Evolutionary conservation across 1,284 basidiomycete species (phyloP), one percentile per base, ranked within the genome.

Genomic region (Ustilago hordei): DNA sequence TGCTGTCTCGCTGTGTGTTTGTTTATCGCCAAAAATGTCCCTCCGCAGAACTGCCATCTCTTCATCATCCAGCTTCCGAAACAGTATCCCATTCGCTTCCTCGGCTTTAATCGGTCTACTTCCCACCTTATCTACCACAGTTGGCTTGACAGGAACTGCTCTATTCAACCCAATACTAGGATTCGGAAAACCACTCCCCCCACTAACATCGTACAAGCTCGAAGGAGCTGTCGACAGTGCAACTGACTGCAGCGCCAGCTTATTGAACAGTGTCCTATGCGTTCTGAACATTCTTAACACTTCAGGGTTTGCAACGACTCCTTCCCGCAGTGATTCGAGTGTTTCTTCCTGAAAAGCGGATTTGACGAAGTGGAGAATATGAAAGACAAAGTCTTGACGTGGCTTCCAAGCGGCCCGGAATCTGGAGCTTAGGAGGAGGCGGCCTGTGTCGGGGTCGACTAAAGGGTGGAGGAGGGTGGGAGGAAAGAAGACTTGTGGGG

Each of bases 391-490:
- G 31, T 79, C 64, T 9, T 55, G 47, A 11, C 70, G 53, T 3
- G 81, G 61, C 13, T 45, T 69, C 81, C 81, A 82, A 3, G 64
- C 75, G 4, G 32, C 34, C 4, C 55, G 61, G 39, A 81, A 79
- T 2, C 65, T 52, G 0, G 70, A 66, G 19, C 39, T 56, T n/a
- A 79, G 69, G 4, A 69, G 36, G 32, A 79, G 47, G 7, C 72
- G 65, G 2, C 79, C 79, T 1, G 73, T 57, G 32, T 70, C 60
- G 2, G 76, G 77, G n/a, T 81, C 72, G 5, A 82, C 74, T 1
- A 82, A 63, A 4, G 81, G 81, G 41, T 82, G 81, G 1, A 81
- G 56, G 9, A 81, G 53, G 1, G 75, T 78, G 0, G 73, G 72
- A 12, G 74, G 74, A 45, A 82, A 81, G 35, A 56, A 76, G 13